phyloP scores from a whole-genome alignment of 208 protist genomes.

The Acanthamoeba sp. region DNA sequence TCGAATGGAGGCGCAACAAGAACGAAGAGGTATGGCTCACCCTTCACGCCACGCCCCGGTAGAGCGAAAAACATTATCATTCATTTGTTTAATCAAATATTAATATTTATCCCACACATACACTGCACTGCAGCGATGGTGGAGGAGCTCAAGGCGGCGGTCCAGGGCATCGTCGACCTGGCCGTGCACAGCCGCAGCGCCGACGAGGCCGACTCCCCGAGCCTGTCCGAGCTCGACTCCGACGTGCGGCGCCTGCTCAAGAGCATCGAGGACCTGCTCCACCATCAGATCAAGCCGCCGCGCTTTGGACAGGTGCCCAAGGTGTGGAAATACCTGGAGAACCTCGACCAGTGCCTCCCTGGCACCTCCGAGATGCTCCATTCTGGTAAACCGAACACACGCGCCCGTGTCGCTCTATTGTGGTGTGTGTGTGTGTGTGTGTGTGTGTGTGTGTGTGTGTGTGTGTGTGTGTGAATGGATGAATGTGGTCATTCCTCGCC shows the following conservation, averaged over 20 bases:
- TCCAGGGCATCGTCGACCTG: conserved; percentile 19
- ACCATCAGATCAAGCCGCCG: conserved; percentile 9
- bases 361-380: background rate
- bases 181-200: background rate
- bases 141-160: conserved; percentile 5
- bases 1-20: background rate
- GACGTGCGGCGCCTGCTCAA: background rate
- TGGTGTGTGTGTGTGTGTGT: background rate
- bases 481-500: too few relatives aligned
- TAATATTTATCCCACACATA: too few relatives aligned
- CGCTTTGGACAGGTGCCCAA: background rate
- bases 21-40: background rate
- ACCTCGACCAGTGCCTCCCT: conserved; percentile 7
- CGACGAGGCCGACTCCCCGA: background rate
- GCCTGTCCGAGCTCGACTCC: background rate
- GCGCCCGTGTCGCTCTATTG: background rate
- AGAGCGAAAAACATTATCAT: background rate
- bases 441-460: background rate
- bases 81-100: background rate
- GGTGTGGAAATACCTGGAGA: conserved; percentile 3
- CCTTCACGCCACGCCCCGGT: background rate
- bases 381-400: background rate
- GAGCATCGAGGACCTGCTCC: conserved; percentile 3
- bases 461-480: too few relatives aligned
- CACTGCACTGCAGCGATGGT: background rate